Evolutionary conservation across 352 stramenopile species (phyloP).

Genomic region (Phytophthora pisi): DNA sequence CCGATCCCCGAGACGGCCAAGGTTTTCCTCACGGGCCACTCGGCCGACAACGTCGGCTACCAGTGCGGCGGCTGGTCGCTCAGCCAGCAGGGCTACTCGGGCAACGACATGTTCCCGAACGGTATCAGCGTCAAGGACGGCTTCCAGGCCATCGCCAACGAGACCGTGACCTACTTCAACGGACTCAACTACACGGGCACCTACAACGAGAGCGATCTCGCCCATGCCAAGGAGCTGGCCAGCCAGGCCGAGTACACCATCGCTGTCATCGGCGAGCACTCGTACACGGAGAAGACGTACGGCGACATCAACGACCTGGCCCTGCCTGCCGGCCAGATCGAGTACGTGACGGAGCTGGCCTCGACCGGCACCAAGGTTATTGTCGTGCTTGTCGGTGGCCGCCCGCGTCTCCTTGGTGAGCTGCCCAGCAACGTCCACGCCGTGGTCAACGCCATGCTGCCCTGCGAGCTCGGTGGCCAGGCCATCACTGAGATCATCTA

Average conservation of each 20-base stretch:
- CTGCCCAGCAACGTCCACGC: slow-evolving; percentile 60
- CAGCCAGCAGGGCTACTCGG: slow-evolving; percentile 81
- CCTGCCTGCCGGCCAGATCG: slow-evolving; percentile 65
- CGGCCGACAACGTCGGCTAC: slow-evolving; percentile 62
- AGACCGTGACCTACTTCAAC: slow-evolving; percentile 58
- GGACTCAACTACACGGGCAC: slow-evolving; percentile 54
- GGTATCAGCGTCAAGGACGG: slow-evolving; percentile 63
- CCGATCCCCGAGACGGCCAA: slow-evolving; percentile 40
- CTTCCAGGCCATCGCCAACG: slow-evolving; percentile 41
- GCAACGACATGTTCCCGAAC: slow-evolving; percentile 66
- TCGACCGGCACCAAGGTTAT: slow-evolving; percentile 76
- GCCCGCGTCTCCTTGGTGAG: slow-evolving; percentile 71
- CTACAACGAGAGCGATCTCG: slow-evolving; percentile 52
- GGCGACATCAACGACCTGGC: slow-evolving; percentile 82
- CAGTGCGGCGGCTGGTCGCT: slow-evolving; percentile 82
- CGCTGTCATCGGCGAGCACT: slow-evolving; percentile 71
- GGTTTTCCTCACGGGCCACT: slow-evolving; percentile 70
- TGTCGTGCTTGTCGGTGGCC: slow-evolving; percentile 74
- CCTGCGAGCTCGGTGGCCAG: slow-evolving; percentile 74
- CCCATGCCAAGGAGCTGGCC: slow-evolving; percentile 60
- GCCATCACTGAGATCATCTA: slow-evolving; percentile 87
- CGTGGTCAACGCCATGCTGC: slow-evolving; percentile 80
- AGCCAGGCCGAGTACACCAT: slow-evolving; percentile 63
- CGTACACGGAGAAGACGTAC: slow-evolving; percentile 82
- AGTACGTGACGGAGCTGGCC: slow-evolving; percentile 71